Evolutionary conservation across 257 asterid genomes (phyloP).

Genomic region (Forsythia suspensa): DNA sequence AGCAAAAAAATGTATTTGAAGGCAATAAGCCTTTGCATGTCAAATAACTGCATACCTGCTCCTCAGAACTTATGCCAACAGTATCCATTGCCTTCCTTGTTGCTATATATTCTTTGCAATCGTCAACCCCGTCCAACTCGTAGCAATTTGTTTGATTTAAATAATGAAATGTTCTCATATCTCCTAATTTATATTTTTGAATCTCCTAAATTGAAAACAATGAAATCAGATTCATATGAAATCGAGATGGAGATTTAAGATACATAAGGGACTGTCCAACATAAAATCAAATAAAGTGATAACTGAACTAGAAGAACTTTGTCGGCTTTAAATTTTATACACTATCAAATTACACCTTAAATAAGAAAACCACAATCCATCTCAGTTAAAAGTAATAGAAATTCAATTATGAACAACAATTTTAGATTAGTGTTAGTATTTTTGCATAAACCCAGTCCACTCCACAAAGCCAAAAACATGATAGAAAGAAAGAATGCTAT

Average conservation of each 20-base stretch:
- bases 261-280: not conserved
- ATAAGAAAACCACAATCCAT: not conserved
- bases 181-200: constrained; percentile 73
- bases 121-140: constrained; percentile 83
- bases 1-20: constrained; percentile 7
- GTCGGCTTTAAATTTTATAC: not conserved
- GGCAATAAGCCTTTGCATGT: not conserved
- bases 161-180: constrained; percentile 90
- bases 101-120: constrained; percentile 73
- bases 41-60: constrained; percentile 64
- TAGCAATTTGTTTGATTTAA: constrained; percentile 88
- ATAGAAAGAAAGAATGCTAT: not conserved
- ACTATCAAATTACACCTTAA: not conserved
- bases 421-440: not conserved
- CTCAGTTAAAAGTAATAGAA: not conserved
- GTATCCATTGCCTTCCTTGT: constrained; percentile 98
- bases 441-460: not conserved
- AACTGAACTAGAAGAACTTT: not conserved
- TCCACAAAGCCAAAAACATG: not conserved
- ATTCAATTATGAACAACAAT: not conserved
- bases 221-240: constrained; percentile 19
- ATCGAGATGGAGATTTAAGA: not conserved
- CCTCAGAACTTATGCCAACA: constrained; percentile 87
- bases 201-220: constrained; percentile 53
- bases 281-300: not conserved